Percentiles rank a stretch among this genome's conserved stretches.
Evolutionary conservation across 2,329 filamentous ascomycete genomes (phyloP).

Genomic region (Fusarium euwallaceae): DNA sequence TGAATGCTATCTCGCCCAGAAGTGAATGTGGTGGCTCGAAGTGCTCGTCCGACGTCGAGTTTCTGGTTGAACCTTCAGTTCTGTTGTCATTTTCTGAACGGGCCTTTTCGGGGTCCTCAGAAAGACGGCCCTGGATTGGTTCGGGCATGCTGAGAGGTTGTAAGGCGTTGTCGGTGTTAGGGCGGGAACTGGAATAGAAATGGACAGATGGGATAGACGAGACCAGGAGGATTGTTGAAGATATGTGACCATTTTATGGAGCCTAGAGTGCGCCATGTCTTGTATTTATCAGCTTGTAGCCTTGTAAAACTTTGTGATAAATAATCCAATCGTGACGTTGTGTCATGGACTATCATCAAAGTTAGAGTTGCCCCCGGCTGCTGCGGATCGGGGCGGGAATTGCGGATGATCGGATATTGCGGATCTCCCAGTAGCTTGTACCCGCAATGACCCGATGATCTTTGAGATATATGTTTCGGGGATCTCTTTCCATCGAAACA

Average conservation of each 20-base stretch:
- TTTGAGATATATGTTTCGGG: not conserved
- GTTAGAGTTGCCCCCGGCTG: not conserved
- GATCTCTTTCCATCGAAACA: not conserved
- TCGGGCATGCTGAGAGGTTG: not conserved
- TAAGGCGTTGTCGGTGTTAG: not conserved
- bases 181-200: not conserved
- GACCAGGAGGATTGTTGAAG: not conserved
- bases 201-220: too few species aligned
- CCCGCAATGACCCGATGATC: not conserved
- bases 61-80: not conserved
- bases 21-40: slow-evolving; percentile 8
- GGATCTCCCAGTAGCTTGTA: not conserved
- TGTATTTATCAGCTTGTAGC: not conserved
- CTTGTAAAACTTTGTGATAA: not conserved
- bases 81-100: not conserved
- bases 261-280: not conserved
- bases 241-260: not conserved
- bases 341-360: not conserved
- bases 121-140: not conserved
- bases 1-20: slow-evolving; percentile 7
- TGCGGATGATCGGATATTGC: not conserved
- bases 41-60: not conserved
- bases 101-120: not conserved
- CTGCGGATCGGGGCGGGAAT: not conserved
- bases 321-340: not conserved